Evolutionary conservation across 345 rosid species (phyloP), one percentile per base, ranked within the genome.

Genomic region (Dipteronia dyeriana): DNA sequence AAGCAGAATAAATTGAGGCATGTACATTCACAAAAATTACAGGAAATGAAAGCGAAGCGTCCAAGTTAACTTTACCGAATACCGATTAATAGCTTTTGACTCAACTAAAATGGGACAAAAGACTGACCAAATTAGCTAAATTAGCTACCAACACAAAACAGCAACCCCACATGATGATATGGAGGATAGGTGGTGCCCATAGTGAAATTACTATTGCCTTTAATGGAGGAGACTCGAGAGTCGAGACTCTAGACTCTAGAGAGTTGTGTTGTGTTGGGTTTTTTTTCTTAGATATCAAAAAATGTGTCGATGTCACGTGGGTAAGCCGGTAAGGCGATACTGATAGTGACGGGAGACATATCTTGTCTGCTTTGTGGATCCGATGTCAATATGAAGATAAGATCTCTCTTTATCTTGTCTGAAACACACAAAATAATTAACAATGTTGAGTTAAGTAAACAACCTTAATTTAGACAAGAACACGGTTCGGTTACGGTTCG

Each of bases 281-380:
- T 29, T 29, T 29, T 29, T 29, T 2, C 3, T 29, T 29, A 4
- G 38, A 34, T 5, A 34, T 34, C 38, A 34, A 34, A 13, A 13
- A 17, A 39, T 7, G 43, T 60, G 74, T 76, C 77, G 51, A 73
- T 66, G 56, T 73, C 75, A 73, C 68, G 67, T 77, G 81, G 75
- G 39, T 19, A 22, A 25, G 41, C 20, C 20, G 75, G 39, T 19
- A 22, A 25, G 41, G 29, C 20, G 29, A 73, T 25, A 63, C 43
- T 63, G 68, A 80, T 9, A 6, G 53, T 70, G 53, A 67, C 43
- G 73, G 65, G 70, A 41, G 61, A 67, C 75, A 41, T 73, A 69
- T 51, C 66, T 61, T 76, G 75, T 76, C 75, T 9, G 7, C 75
- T 75, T 9, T 26, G 20, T 60, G 74, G 70, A 76, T 72, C 69